Evolutionary conservation across 1,284 basidiomycete genomes (phyloP).

Genomic region (Tilletia indica): DNA sequence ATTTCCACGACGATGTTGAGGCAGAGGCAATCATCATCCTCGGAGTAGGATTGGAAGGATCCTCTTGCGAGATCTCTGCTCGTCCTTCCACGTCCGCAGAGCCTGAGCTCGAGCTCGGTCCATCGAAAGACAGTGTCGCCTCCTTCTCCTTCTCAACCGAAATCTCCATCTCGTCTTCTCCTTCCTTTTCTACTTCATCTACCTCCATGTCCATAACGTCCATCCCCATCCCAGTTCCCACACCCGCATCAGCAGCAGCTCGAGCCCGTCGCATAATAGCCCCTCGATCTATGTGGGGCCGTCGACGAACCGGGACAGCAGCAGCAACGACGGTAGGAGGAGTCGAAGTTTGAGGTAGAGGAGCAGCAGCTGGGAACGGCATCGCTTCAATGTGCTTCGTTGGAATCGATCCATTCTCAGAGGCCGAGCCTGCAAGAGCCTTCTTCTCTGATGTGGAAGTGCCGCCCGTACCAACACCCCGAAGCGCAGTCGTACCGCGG

Average conservation of each 20-base stretch:
- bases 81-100: too few species aligned
- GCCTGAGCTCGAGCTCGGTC: too few species aligned
- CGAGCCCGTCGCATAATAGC: not conserved
- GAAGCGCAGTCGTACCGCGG: too few species aligned
- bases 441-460: not conserved
- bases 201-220: not conserved
- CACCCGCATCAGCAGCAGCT: not conserved
- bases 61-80: too few species aligned
- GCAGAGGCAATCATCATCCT: too few species aligned
- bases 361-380: not conserved
- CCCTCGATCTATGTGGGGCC: not conserved
- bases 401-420: not conserved
- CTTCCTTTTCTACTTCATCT: not conserved
- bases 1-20: too few species aligned
- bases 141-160: not conserved
- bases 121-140: not conserved
- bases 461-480: too few species aligned
- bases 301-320: not conserved
- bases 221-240: not conserved
- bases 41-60: too few species aligned
- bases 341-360: not conserved
- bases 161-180: not conserved
- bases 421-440: not conserved
- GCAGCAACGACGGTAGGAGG: not conserved
- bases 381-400: not conserved